Evolutionary conservation across 345 rosid genomes (phyloP), one percentile per base, ranked within the genome.

Genomic region (Iberis pinnata): DNA sequence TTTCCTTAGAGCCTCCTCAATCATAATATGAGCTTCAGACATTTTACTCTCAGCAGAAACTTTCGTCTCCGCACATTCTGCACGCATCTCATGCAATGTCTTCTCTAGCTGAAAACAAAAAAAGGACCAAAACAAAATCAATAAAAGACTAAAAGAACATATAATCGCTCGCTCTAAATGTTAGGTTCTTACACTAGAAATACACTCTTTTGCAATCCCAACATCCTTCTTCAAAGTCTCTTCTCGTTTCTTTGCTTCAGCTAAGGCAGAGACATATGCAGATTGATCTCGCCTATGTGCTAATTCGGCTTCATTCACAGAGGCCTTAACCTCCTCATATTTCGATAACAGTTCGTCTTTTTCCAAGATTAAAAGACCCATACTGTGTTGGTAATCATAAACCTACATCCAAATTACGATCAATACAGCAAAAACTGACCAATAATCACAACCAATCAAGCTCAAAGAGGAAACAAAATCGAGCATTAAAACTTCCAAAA

Each of bases 51-150:
- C 88, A 24, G 97, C 88, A 18, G 94, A 67, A 77, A 92, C 84
- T 77, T 88, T 92, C 0, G 71, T 72, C 76, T 92, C 98, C 13
- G 97, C 95, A 76, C 80, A 76, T 70, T 92, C 95, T 41, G 87
- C 79, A 63, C 97, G 95, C 73, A 92, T 85, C 78, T 88, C 98
- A 58, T 85, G 97, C 80, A 92, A 73, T 26, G 94, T 68, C 71
- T 92, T 92, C 78, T 88, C 98, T 17, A 92, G 56, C 98, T 92
- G 71, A 58, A 10, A 50, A 12, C 25, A 43, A 36, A 19, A 22
- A 6, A 44, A 37, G n/a, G n/a, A n/a, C n/a, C 12, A 59, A 44
- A 0, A 27, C 3, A 38, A 45, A 59, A 53, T 52, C 60, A 44
- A 59, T 13, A 44, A 33, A 43, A 14, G 8, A 38, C 0, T 2